Conservation (phyloP, 164 flowering plant species). For the Stephania japonica region DNA sequence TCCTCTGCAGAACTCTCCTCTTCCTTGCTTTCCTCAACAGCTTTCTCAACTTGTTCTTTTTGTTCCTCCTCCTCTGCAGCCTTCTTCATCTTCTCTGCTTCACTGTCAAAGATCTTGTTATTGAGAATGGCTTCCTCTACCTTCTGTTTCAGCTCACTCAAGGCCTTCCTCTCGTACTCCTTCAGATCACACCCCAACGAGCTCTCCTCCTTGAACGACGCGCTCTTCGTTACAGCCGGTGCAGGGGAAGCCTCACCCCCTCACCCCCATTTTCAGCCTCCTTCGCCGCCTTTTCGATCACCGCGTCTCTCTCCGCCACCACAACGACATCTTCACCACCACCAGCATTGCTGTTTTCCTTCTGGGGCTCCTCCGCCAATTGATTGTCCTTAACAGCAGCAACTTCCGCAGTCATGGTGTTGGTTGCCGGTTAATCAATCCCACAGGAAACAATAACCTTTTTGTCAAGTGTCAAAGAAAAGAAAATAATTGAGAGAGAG, state of each 20-base stretch:
- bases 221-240: slow-evolving; percentile 32
- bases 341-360: background rate
- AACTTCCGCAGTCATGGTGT: slow-evolving; percentile 50
- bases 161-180: slow-evolving; percentile 61
- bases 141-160: slow-evolving; percentile 49
- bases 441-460: no score
- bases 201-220: slow-evolving; percentile 65
- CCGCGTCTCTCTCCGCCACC: slow-evolving; percentile 1
- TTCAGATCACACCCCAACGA: slow-evolving; percentile 52
- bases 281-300: slow-evolving; percentile 7
- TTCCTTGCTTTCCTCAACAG: background rate
- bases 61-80: slow-evolving; percentile 6
- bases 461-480: background rate
- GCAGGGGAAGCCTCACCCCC: slow-evolving; percentile 13
- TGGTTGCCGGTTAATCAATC: background rate
- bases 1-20: no score
- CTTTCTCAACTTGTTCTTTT: slow-evolving; percentile 6
- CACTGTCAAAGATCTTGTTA: slow-evolving; percentile 36
- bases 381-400: no score
- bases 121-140: slow-evolving; percentile 59
- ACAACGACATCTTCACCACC: slow-evolving; percentile 5
- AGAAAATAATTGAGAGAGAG: background rate
- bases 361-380: no score
- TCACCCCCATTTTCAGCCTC: slow-evolving; percentile 13
- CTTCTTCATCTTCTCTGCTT: no score